Base-by-base conservation (phyloP, 2,329 filamentous ascomycete genomes). In the Colletotrichum somersetense region DNA sequence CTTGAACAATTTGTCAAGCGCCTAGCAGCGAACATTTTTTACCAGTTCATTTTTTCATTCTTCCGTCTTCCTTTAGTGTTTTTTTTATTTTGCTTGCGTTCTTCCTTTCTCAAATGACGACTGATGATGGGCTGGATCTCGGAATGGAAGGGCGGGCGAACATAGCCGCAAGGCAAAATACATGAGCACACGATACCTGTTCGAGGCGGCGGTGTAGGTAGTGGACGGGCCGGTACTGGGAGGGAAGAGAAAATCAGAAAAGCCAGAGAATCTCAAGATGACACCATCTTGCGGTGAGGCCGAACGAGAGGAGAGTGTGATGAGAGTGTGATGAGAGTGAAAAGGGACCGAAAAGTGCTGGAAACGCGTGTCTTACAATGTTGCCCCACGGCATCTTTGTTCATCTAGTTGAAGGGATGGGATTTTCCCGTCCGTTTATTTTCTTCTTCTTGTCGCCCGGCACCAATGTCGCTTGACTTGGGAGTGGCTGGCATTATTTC, bases 361-460 rank as follows among this genome's bases (percentile, higher is more conserved):
- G 67, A 69, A 72, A 71, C 58, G 58, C 57, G 72, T 53, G 62
- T 66, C 65, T 71, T 74, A 74, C 73, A 74, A 73, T 71, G 73
- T 73, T 80, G 79, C 79, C 79, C 77, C 79, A 75, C 79, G 79
- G 79, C 79, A 80, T 77, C 76, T 75, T 76, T 79, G 74, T 76
- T 73, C 66, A 69, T 72, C 66, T 72, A 72, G 58, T 69, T 50
- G 52, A 59, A 62, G 66, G 30, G 35, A n/a, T 18, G 44, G 30
- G 69, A 38, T 10, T 52, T 52, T 62, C 7, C 35, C 16, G 23
- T 42, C 42, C 30, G 62, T 75, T 68, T 66, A 68, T 71, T 33
- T 23, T 23, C 20, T 48, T 23, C 20, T 48, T 40, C 65, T 73
- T 64, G 56, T 59, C 62, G 62, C 72, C 48, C 57, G 20, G 16